Evolutionary conservation across 768 basidiomycete species (phyloP), one percentile per base, ranked within the genome.

Genomic region (Boletales sp.): DNA sequence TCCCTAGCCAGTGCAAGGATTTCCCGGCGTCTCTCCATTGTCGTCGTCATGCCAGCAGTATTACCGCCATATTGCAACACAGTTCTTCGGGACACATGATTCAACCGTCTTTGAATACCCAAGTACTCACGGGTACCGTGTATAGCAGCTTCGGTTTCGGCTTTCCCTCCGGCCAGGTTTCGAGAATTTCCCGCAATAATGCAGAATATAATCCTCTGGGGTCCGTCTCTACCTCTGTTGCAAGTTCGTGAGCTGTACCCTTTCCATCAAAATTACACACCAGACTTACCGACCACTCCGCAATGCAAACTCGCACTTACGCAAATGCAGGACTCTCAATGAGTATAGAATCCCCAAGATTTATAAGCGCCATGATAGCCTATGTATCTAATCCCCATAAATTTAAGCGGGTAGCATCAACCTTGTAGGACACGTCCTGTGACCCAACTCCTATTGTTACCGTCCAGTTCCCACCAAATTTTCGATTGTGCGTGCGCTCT

Each of bases 361-460:
- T 80, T 10, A 92, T 66, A 32, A 92, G 68, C 6, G 81, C 77
- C 25, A 71, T 64, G 46, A 87, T 78, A n/a, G 82, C 83, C 25
- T 28, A 28, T 7, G 25, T 28, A 5, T 28, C 25, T 28, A 28
- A 28, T 28, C 25, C 18, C 35, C 14, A 21, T 17, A 14, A 31
- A 18, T 13, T 9, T 33, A 45, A 28, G 44, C 35, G 19, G 17
- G 32, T 45, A 8, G 44, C 7, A 50, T 44, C 19, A 13, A 39
- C 90, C 79, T 94, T 94, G 71, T 77, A 84, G 41, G 92, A 78
- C 57, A 89, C 61, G 72, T 94, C 90, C 68, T 94, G 91, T 36
- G 86, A 87, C 19, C 91, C 90, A 34, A 76, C 73, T 0, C 89
- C 89, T 12, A 93, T 71, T 39, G 79, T 81, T 6, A 89, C 62